Evolutionary conservation across 768 basidiomycete species (phyloP), one percentile per base, ranked within the genome.

Genomic region (Macrolepiota dolichaula): DNA sequence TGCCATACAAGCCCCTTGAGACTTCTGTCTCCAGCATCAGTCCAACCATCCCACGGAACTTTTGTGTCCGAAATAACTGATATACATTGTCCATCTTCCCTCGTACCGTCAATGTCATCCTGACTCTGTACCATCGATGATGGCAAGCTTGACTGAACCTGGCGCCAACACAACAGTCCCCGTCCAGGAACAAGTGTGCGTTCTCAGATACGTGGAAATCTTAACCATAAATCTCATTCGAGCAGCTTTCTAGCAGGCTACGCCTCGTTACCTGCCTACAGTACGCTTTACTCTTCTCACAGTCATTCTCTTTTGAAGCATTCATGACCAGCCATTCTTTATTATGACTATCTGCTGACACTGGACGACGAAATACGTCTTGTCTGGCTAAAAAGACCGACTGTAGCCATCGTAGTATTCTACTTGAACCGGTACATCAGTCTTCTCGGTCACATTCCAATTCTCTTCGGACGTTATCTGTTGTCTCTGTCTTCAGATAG

Each of bases 291-390:
- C 22, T 25, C n/a, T 22, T 54, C 36, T 27, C 27, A 10, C n/a
- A 6, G 17, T n/a, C 7, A 3, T 17, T 36, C 36, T 0, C 19
- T 12, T 17, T 15, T 27, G 1, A 51, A 15, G 6, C 6, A 47
- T 15, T 3, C 35, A 22, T 17, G 15, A 36, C 15, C 24, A 80
- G 79, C 68, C 3, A 70, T 79, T 60, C 72, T 80, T 9, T 75
- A 79, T 42, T 84, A 83, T 54, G 84, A 85, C 66, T 83, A 80
- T 58, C 24, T 74, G 11, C 69, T 85, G 52, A 85, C 84, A 0
- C 60, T 85, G 0, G 57, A 67, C 1, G 62, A 64, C 10, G 84
- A 85, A 67, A 65, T 79, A 25, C 70, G 74, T 19, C 71, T 74
- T 6, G 81, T 79, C 67, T 85, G 84, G 83, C 64, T 51, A 49